Evolutionary conservation across 306 rosid genomes (phyloP), one percentile per base, ranked within the genome.

Genomic region (Clitoria ternatea): DNA sequence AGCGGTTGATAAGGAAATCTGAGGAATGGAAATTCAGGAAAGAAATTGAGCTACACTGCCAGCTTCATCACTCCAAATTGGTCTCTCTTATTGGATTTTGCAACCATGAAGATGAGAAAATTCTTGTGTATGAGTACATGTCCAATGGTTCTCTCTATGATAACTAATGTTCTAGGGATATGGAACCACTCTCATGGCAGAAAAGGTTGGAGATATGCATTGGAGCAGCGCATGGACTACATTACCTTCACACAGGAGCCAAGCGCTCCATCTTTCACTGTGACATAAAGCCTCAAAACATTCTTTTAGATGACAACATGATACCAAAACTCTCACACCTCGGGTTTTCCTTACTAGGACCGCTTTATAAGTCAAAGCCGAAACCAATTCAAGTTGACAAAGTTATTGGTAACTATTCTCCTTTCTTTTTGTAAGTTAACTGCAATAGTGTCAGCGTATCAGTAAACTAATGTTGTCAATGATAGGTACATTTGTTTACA

Each of bases 231-330:
- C 30, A 14, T 23, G 80, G 37, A 27, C 7, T 72, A 15, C 82
- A 78, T 26, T 72, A 72, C 60, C 74, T 78, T 78, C 78, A 78
- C 6, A 0, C 57, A 0, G 78, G 82, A 20, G 35, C 63, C 10
- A 78, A 78, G 30, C 60, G 54, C 11, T 3, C 70, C 48, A 29
- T 65, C 35, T 4, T 72, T 19, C 57, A 47, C 20, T 10, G 70
- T 2, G 3, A 33, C 10, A 4, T 24, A 1, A 65, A 19, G 0
- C 20, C 18, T 1, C 1, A 0, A 0, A 22, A 3, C 27, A 47
- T 72, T 39, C 57, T 56, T 7, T 14, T 48, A 65, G 75, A 68
- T 39, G 0, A 35, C 2, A 36, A 57, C 6, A 35, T 59, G 44
- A 1, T 4, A 7, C 55, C 75, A 7, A 76, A 76, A 27, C 61